phyloP scores from a whole-genome alignment of 495 filamentous ascomycete genomes.

The Xylaria bambusicola region DNA sequence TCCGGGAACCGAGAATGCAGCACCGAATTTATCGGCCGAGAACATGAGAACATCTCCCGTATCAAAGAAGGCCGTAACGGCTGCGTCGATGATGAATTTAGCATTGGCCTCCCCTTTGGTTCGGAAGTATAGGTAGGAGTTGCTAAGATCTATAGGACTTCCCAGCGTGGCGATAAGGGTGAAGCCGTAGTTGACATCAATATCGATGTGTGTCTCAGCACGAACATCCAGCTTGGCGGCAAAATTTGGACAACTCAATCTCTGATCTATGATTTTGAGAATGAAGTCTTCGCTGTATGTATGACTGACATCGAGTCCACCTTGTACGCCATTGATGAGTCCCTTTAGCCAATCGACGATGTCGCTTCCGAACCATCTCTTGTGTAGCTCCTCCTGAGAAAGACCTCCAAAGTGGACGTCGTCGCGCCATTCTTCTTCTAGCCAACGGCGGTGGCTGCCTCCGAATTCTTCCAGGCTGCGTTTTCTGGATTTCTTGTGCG shows the following conservation, averaged over 20 bases:
- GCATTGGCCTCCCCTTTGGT: constrained; percentile 31
- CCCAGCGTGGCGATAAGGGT: constrained; percentile 22
- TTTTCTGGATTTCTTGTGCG: constrained; percentile 25
- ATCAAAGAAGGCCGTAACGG: constrained; percentile 8
- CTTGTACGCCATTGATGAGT: neutral
- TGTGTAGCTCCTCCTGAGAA: constrained; percentile 24
- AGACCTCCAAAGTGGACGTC: constrained; percentile 27
- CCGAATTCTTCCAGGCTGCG: constrained; percentile 22
- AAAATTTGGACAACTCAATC: constrained; percentile 7
- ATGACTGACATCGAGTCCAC: constrained; percentile 3
- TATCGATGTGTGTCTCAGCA: constrained; percentile 22
- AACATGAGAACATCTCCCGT: constrained; percentile 20
- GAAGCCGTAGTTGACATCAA: constrained; percentile 31
- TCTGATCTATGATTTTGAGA: constrained; percentile 24
- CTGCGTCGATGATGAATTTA: constrained; percentile 29
- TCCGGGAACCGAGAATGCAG: constrained; percentile 36
- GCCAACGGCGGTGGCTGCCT: constrained; percentile 34
- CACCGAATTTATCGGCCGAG: constrained; percentile 18
- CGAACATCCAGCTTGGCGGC: constrained; percentile 23
- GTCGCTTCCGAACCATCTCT: constrained; percentile 29
- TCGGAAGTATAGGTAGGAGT: constrained; percentile 32
- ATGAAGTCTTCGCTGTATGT: constrained; percentile 15
- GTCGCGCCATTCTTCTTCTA: constrained; percentile 42
- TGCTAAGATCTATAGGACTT: constrained; percentile 22
- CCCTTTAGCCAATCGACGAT: constrained; percentile 18